Conservation (phyloP, 2,329 filamentous ascomycete species). For the Rhynchosporium agropyri region DNA sequence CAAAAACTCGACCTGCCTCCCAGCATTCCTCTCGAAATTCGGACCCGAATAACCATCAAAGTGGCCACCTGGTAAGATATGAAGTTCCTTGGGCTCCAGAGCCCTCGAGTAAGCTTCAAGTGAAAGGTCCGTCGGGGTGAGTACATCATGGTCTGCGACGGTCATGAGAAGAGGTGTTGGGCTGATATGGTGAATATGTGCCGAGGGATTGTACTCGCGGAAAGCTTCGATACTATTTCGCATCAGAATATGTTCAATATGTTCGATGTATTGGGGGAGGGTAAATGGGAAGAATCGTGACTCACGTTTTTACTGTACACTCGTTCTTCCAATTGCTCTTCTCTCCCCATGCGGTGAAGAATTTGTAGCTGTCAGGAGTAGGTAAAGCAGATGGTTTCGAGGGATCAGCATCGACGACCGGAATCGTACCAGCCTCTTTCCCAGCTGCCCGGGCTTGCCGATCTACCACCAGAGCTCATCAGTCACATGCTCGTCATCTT, state of each 20-base stretch:
- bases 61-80: slow-evolving; percentile 45
- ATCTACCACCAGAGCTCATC: slow-evolving; percentile 35
- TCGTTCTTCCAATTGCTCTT: slow-evolving; percentile 46
- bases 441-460: slow-evolving; percentile 42
- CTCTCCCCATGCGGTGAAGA: slow-evolving; percentile 42
- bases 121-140: slow-evolving; percentile 43
- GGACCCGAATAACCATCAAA: slow-evolving; percentile 44
- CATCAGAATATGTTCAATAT: neutral
- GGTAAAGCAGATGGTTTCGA: slow-evolving; percentile 41
- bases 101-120: slow-evolving; percentile 45
- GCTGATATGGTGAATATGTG: slow-evolving; percentile 44
- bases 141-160: slow-evolving; percentile 42
- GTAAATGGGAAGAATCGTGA: neutral
- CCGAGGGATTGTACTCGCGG: slow-evolving; percentile 36
- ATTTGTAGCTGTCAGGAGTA: slow-evolving; percentile 43
- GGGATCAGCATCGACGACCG: slow-evolving; percentile 43
- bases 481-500: slow-evolving; percentile 26
- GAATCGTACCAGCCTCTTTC: slow-evolving; percentile 39
- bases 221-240: slow-evolving; percentile 37
- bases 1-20: slow-evolving; percentile 45
- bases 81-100: slow-evolving; percentile 46
- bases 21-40: slow-evolving; percentile 42
- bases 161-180: slow-evolving; percentile 47
- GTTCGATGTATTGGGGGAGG: neutral
- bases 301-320: slow-evolving; percentile 43